These are phyloP conservation scores for Bruguiera hainesii DNA, from an alignment of 441 rosid genomes.

Conservation along the genomic window DNA sequence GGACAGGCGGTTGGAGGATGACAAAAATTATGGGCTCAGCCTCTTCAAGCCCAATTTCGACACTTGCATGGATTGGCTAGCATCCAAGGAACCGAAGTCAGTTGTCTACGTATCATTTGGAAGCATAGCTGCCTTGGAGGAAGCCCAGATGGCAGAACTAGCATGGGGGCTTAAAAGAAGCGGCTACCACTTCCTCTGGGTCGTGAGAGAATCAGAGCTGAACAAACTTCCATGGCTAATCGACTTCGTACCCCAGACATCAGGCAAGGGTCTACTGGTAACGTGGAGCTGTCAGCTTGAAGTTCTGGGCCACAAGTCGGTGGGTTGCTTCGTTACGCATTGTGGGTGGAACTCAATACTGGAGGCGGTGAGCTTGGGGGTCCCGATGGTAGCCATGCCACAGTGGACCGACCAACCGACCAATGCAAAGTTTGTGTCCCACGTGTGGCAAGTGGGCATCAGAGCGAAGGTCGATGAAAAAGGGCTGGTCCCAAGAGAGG, in stretches of 20 bases:
- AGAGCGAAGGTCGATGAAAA: slow-evolving; percentile 1
- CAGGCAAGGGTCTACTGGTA: slow-evolving; percentile 16
- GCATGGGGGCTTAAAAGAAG: slow-evolving; percentile 3
- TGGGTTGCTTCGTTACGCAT: slow-evolving; percentile 28
- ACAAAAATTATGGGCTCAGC: slow-evolving; percentile 22
- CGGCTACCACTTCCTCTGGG: slow-evolving; percentile 14
- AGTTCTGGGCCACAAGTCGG: slow-evolving; percentile 19
- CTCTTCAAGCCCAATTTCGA: slow-evolving; percentile 8
- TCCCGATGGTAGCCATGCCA: slow-evolving; percentile 23
- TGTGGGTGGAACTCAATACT: slow-evolving; percentile 30
- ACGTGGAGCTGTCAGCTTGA: slow-evolving; percentile 20
- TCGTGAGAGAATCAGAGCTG: slow-evolving; percentile 16
- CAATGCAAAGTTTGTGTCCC: slow-evolving; percentile 9
- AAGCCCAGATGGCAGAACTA: slow-evolving; percentile 15
- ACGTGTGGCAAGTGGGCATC: slow-evolving; percentile 4
- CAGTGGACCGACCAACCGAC: slow-evolving; percentile 15
- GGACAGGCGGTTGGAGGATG: slow-evolving; percentile 35
- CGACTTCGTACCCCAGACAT: neutral
- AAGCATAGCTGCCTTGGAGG: neutral
- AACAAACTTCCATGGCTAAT: slow-evolving; percentile 8
- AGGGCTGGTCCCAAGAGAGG: neutral
- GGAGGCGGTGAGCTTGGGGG: slow-evolving; percentile 21
- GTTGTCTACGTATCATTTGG: slow-evolving; percentile 19
- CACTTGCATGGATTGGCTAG: slow-evolving; percentile 12
- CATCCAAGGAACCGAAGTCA: neutral